These are phyloP conservation scores for Fusarium buxicola DNA, from an alignment of 2,329 filamentous ascomycete species.

Conservation along the genomic window DNA sequence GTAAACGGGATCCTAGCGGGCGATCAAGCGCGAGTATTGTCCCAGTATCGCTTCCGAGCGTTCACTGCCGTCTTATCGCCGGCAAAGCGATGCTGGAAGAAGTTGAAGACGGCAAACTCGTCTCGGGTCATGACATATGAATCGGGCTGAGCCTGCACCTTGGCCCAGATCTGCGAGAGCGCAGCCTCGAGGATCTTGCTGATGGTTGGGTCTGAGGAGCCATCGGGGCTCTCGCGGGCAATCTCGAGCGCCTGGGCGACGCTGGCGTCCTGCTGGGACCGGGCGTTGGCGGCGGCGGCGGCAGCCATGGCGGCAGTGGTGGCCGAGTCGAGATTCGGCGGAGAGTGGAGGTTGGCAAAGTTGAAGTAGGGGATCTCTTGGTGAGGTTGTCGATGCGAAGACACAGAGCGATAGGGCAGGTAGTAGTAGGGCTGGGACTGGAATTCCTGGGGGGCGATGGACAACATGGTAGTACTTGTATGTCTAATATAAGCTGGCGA, in stretches of 20 bases:
- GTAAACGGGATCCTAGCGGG: slow-evolving; percentile 15
- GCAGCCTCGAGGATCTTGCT: slow-evolving; percentile 73
- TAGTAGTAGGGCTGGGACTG: slow-evolving; percentile 44
- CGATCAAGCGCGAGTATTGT: slow-evolving; percentile 55
- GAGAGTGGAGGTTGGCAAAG: slow-evolving; percentile 32
- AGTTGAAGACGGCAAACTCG: slow-evolving; percentile 91
- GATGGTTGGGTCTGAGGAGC: slow-evolving; percentile 70
- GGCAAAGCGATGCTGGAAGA: slow-evolving; percentile 76
- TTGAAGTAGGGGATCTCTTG: slow-evolving; percentile 37
- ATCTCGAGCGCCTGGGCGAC: slow-evolving; percentile 79
- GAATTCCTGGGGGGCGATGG: slow-evolving; percentile 45
- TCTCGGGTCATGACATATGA: slow-evolving; percentile 80
- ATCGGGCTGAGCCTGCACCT: slow-evolving; percentile 71
- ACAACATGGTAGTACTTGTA: slow-evolving; percentile 48
- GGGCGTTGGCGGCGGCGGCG: slow-evolving; percentile 29
- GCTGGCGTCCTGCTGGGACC: slow-evolving; percentile 50
- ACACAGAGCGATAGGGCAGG: slow-evolving; percentile 27
- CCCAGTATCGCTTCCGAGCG: slow-evolving; percentile 66
- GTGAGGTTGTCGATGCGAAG: slow-evolving; percentile 39
- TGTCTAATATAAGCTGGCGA: slow-evolving; percentile 46
- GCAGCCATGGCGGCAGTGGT: slow-evolving; percentile 38
- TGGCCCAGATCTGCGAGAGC: slow-evolving; percentile 73
- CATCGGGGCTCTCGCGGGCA: slow-evolving; percentile 78
- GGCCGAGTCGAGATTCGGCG: slow-evolving; percentile 26
- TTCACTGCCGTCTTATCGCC: slow-evolving; percentile 61